Evolutionary conservation across 139 green algal species (phyloP), one percentile per base, ranked within the genome.

Genomic region (Monoraphidium neglectum): DNA sequence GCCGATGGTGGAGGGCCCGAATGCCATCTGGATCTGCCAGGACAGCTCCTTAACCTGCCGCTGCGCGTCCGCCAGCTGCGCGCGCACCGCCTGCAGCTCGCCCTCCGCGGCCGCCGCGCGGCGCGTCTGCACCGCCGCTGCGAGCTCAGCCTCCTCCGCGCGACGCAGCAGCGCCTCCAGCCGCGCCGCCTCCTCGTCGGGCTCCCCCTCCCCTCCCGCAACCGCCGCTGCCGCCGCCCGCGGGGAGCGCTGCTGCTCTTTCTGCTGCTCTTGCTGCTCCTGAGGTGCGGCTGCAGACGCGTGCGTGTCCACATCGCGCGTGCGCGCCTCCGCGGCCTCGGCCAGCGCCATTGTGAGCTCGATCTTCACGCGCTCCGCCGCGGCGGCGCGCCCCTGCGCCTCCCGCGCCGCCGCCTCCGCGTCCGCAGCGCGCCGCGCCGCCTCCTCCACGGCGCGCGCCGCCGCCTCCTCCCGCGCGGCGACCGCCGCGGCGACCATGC

Each of bases 311-410:
- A 79, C 68, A 43, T 83, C 81, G 57, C 80, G 75, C 23, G 65
- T 54, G 1, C 77, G 65, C 0, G 76, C 68, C 53, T 79, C 73
- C 33, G 73, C 63, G 54, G 73, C 73, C 37, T 79, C 73, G 36
- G 73, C 73, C 21, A 90, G 70, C 12, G 85, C 85, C 46, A 87
- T 54, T 2, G 85, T 87, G 18, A 90, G 79, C 77, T 90, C 81
- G 47, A 89, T 86, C 70, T 89, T 89, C 46, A 80, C 77, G 21
- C 63, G n/a, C 47, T 89, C 84, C n/a, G 84, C 84, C 24, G 74
- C 68, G 36, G 75, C 73, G 12, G 84, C 84, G 8, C 84, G 77
- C 49, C 38, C 63, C 65, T 82, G 64, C 0, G 84, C 80, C 0
- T 30, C 47, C 46, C 72, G 62, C 68, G 63, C 77, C 1, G 32